Evolutionary conservation across 192 early-diverging fungal species (phyloP).

Genomic region (Irineochytrium annulatum): DNA sequence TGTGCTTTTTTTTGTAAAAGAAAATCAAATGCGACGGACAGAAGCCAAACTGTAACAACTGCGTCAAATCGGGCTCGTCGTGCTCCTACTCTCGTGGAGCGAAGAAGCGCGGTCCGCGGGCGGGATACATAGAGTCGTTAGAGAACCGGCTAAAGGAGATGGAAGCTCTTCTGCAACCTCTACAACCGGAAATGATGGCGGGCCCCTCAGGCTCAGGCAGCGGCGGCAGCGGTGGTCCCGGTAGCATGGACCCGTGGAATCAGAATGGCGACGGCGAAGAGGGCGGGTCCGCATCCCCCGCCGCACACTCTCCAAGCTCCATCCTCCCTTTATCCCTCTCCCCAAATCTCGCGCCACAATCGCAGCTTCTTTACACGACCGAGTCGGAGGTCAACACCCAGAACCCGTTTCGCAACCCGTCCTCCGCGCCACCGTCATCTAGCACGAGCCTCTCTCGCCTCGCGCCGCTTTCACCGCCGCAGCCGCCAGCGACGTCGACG

Average conservation of each 20-base stretch:
- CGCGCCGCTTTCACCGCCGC: conserved; percentile 4
- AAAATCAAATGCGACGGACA: conserved; percentile 85
- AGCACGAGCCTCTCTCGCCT: neutral
- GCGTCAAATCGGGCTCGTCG: conserved; percentile 55
- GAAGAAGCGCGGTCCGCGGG: conserved; percentile 85
- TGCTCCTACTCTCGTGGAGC: conserved; percentile 82
- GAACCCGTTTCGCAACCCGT: neutral
- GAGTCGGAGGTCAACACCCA: neutral
- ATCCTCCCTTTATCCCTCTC: neutral
- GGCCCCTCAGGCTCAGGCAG: too few species aligned
- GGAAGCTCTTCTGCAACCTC: conserved; percentile 61
- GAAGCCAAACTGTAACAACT: conserved; percentile 77
- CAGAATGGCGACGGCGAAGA: neutral
- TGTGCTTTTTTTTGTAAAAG: conserved; percentile 32
- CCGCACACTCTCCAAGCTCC: too few species aligned
- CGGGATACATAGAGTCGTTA: conserved; percentile 71
- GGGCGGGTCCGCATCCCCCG: too few species aligned
- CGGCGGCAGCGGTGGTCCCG: too few species aligned
- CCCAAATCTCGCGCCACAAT: neutral
- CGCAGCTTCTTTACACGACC: neutral
- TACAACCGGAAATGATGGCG: neutral
- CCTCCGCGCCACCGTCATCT: neutral
- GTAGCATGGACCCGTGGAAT: neutral
- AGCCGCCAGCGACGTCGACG: neutral
- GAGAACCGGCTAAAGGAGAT: conserved; percentile 74